Evolutionary conservation across 768 basidiomycete genomes (phyloP).

Genomic region (Mycena polygramma): DNA sequence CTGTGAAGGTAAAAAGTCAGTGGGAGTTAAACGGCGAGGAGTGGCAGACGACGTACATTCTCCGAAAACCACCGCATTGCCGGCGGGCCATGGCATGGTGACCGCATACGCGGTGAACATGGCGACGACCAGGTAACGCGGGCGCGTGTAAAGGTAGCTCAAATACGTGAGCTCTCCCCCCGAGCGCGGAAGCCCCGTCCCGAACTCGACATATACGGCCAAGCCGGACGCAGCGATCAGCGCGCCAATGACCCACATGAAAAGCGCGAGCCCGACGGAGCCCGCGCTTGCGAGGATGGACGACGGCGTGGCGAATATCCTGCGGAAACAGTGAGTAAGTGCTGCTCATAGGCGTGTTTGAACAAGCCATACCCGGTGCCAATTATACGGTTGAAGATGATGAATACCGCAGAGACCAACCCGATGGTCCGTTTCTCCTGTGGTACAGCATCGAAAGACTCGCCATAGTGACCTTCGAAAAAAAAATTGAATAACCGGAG

Average conservation of each 20-base stretch:
- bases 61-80: no score
- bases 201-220: conserved; percentile 78
- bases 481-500: no score
- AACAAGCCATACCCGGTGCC: background rate
- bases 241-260: conserved; percentile 80
- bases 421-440: background rate
- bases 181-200: conserved; percentile 78
- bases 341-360: background rate
- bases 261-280: conserved; percentile 74
- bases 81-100: no score
- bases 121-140: conserved; percentile 70
- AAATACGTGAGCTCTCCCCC: conserved; percentile 84
- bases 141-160: conserved; percentile 72
- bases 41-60: no score
- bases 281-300: conserved; percentile 45
- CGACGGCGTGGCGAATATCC: background rate
- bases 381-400: background rate
- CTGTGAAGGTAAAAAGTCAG: no score
- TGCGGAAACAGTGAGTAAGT: background rate
- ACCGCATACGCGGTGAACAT: conserved; percentile 62
- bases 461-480: background rate
- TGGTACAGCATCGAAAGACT: background rate
- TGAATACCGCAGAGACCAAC: background rate
- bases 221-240: conserved; percentile 73
- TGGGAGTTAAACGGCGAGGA: no score